Evolutionary conservation across 768 basidiomycete species (phyloP).

Genomic region (Suillus hirtellus): DNA sequence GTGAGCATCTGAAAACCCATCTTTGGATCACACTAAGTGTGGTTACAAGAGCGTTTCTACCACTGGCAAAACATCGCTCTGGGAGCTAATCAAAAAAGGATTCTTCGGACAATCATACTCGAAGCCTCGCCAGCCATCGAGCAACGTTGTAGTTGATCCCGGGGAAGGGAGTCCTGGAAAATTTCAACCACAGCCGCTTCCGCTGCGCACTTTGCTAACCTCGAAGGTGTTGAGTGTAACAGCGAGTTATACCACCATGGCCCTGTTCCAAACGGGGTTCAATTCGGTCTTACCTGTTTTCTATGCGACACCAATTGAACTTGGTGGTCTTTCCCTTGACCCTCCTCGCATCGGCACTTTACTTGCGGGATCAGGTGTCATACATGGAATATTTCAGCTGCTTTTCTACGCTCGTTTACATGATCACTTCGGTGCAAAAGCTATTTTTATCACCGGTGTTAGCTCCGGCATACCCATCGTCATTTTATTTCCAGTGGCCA

Average conservation of each 20-base stretch:
- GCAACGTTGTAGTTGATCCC: neutral
- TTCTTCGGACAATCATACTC: neutral
- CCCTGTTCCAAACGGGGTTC: slow-evolving; percentile 63
- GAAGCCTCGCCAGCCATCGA: neutral
- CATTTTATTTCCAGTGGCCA: neutral
- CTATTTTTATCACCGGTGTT: neutral
- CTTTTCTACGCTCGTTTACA: slow-evolving; percentile 61
- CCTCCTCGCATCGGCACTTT: slow-evolving; percentile 33
- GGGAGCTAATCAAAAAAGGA: neutral
- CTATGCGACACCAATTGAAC: slow-evolving; percentile 30
- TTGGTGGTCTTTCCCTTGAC: slow-evolving; percentile 29
- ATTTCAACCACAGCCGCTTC: slow-evolving; percentile 29
- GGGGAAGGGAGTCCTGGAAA: neutral
- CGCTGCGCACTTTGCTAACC: slow-evolving; percentile 51
- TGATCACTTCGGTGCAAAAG: slow-evolving; percentile 50
- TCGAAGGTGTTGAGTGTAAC: slow-evolving; percentile 56
- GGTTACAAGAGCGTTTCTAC: neutral
- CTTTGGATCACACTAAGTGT: neutral
- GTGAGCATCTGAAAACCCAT: slow-evolving; percentile 21
- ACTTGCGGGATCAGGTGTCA: slow-evolving; percentile 26
- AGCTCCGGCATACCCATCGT: neutral
- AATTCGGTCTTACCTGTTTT: slow-evolving; percentile 43
- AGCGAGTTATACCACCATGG: slow-evolving; percentile 58
- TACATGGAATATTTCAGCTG: slow-evolving; percentile 50
- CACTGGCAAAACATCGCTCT: neutral